Conservation (phyloP, 179 eudicot species). For the Vitellaria paradoxa region DNA sequence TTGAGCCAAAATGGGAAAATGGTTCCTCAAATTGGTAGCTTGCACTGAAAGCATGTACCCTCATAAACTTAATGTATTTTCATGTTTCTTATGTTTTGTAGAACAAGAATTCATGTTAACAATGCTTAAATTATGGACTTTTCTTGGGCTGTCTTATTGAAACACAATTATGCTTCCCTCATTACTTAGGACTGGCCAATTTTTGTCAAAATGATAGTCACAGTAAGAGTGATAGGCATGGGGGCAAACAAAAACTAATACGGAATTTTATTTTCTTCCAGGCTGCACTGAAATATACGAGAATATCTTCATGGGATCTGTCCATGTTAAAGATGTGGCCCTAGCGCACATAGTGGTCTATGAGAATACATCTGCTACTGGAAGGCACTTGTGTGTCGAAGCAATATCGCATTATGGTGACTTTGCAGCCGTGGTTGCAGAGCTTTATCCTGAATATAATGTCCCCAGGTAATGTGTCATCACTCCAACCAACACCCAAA, state of each 20-base stretch:
- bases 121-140: not conserved
- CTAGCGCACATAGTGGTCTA: slow-evolving; percentile 82
- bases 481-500: not conserved
- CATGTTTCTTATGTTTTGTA: not conserved
- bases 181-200: not conserved
- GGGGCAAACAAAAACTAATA: not conserved
- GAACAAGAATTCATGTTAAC: not conserved
- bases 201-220: not conserved
- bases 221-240: not conserved
- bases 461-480: slow-evolving; percentile 57
- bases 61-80: not conserved
- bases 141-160: not conserved
- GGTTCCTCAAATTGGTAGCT: not conserved
- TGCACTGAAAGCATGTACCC: not conserved
- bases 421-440: slow-evolving; percentile 78
- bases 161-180: not conserved
- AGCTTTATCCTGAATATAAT: slow-evolving; percentile 76
- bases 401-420: slow-evolving; percentile 77
- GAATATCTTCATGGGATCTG: slow-evolving; percentile 70
- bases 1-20: not conserved
- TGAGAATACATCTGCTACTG: slow-evolving; percentile 70
- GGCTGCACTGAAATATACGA: slow-evolving; percentile 72
- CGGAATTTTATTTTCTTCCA: slow-evolving; percentile 22
- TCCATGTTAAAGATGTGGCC: slow-evolving; percentile 90
- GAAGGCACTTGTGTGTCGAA: slow-evolving; percentile 92